phyloP scores from a whole-genome alignment of 345 rosid species.

The Acer yangbiense region DNA sequence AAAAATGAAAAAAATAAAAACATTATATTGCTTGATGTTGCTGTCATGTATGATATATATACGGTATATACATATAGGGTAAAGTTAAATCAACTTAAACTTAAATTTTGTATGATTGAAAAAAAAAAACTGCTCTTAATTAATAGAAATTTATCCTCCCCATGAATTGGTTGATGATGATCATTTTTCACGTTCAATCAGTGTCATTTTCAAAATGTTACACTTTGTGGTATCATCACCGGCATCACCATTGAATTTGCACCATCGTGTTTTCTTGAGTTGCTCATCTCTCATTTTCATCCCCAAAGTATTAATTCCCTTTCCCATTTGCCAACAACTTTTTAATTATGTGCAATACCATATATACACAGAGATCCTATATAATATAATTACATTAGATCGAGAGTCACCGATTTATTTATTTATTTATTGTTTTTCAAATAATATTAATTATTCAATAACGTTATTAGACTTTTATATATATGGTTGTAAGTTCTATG shows the following conservation, averaged over 20 bases:
- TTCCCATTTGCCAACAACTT: not conserved
- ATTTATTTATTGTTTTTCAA: not conserved
- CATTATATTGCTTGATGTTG: not conserved
- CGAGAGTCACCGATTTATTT: too few species aligned
- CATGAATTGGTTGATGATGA: not conserved
- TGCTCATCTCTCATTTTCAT: constrained; percentile 12
- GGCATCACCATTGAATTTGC: constrained; percentile 4
- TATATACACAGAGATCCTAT: not conserved
- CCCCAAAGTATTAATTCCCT: not conserved
- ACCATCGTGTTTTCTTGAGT: not conserved
- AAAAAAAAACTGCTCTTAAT: too few species aligned
- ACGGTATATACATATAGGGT: too few species aligned
- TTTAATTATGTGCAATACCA: not conserved
- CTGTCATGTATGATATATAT: not conserved
- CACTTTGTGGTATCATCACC: constrained; percentile 9
- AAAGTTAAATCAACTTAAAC: too few species aligned
- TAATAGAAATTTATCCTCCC: not conserved
- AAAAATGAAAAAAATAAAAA: too few species aligned
- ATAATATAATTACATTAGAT: too few species aligned
- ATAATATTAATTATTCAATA: too few species aligned
- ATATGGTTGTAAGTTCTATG: too few species aligned
- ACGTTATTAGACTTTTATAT: not conserved
- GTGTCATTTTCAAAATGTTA: constrained; percentile 8
- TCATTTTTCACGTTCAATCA: not conserved
- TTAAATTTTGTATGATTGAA: too few species aligned